Conservation (phyloP, 2,329 filamentous ascomycete genomes). For the Penicillium rolfsii region DNA sequence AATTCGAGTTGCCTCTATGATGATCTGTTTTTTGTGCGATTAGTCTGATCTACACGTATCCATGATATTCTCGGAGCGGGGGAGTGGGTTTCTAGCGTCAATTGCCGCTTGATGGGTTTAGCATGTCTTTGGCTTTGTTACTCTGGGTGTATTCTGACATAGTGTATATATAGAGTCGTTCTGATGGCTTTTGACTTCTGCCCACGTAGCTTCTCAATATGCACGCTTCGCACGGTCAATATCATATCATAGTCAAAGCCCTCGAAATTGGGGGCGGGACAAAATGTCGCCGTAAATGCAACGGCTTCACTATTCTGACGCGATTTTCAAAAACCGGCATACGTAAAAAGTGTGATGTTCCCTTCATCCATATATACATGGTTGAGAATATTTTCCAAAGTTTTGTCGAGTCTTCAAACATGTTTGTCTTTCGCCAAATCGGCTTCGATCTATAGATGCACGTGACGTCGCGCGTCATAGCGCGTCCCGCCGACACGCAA, state of each 20-base stretch:
- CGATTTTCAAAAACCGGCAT: not conserved
- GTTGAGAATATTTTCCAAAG: not conserved
- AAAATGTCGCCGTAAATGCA: not conserved
- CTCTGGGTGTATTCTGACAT: conserved; percentile 28
- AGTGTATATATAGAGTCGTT: conserved; percentile 29
- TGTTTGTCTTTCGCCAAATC: not conserved
- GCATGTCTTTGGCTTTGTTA: conserved; percentile 22
- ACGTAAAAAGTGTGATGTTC: not conserved
- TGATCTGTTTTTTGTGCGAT: conserved; percentile 24
- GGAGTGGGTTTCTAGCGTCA: conserved; percentile 10
- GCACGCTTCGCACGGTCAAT: not conserved
- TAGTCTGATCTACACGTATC: conserved; percentile 25
- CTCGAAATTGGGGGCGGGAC: not conserved
- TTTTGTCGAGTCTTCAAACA: not conserved
- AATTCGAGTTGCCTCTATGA: conserved; percentile 19
- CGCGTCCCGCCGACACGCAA: conserved; percentile 18
- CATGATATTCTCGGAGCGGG: conserved; percentile 30
- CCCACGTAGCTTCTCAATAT: not conserved
- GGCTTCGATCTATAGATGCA: conserved; percentile 6
- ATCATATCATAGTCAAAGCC: not conserved
- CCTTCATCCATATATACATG: not conserved
- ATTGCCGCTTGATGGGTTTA: conserved; percentile 19
- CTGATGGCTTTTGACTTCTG: not conserved
- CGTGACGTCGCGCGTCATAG: conserved; percentile 27
- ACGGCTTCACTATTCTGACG: not conserved